Percentiles rank a stretch among this genome's conserved stretches.
Conservation (phyloP, 2,329 filamentous ascomycete species). For the Pseudogymnoascus sp. region DNA sequence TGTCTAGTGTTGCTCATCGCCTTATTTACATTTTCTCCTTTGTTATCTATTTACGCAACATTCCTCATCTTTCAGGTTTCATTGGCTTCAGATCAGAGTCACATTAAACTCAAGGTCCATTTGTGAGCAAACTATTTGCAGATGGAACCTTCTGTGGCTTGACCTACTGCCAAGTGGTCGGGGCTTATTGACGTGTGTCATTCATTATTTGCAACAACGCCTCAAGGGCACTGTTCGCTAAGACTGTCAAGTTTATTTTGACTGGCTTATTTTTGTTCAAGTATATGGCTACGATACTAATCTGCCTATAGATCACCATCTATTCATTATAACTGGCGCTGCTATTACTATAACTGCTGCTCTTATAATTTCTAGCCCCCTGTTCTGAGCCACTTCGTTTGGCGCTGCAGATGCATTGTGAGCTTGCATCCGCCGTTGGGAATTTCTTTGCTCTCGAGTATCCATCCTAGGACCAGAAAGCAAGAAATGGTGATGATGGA, state of each 20-base stretch:
- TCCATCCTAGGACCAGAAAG: neutral
- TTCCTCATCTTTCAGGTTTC: neutral
- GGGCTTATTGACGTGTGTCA: neutral
- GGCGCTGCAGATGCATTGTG: neutral
- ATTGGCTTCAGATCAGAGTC: neutral
- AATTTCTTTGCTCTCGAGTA: neutral
- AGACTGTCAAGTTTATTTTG: neutral
- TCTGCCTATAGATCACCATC: neutral
- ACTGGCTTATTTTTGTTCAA: neutral
- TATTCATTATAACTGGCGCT: neutral
- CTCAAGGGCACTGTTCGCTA: neutral
- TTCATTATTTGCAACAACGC: neutral
- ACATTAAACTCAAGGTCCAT: neutral
- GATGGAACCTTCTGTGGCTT: neutral
- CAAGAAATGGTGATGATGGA: conserved; percentile 8
- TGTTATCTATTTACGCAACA: neutral
- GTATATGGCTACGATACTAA: neutral
- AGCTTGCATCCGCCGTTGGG: neutral
- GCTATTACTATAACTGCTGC: neutral
- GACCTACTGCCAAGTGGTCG: neutral
- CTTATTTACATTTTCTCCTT: neutral
- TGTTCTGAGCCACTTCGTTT: neutral
- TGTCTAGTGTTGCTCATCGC: neutral
- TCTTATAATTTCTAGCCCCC: neutral
- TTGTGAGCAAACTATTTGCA: neutral